Evolutionary conservation across 441 rosid genomes (phyloP), one percentile per base, ranked within the genome.

Genomic region (Arabidopsis lyrata): DNA sequence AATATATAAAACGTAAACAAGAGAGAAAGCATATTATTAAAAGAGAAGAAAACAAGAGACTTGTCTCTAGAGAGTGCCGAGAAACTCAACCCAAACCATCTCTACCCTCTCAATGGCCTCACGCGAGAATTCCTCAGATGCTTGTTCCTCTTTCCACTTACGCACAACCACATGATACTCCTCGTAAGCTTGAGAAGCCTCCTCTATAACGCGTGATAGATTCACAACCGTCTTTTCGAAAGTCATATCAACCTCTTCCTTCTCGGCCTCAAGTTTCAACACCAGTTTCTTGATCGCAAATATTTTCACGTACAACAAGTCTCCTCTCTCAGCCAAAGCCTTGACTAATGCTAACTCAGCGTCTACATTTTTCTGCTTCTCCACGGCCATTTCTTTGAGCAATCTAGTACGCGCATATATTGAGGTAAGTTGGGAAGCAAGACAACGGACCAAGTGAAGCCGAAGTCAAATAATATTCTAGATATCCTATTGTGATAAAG

Each of bases 231-330:
- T n/a, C 36, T 58, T 59, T 1, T 66, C 29, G 7, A 74, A 66
- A 0, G 50, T 9, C 3, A 38, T 10, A 11, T 49, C 67, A 47
- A 66, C 67, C 9, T 66, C 34, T 29, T 38, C 4, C 15, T 66
- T 74, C 54, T 74, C 73, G 9, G 62, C 68, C 62, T 74, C 77
- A 36, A 66, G 62, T 27, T 66, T 20, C 45, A 27, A 13, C n/a
- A 74, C 1, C 2, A 45, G 27, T 24, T 50, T 58, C 36, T 49
- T 74, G 4, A 74, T 48, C 0, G 55, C 78, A 5, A 57, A 66
- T 57, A 74, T 74, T 15, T 59, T 45, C 0, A 59, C 62, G 36
- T 38, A 12, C 67, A 74, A 49, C 8, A 1, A 10, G 36, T 74
- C 78, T 38, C 78, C 78, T 36, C 16, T 66, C 18, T 49, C 6